phyloP scores from a whole-genome alignment of 31 red algal species.

The Pterothamnion heteromorphum region DNA sequence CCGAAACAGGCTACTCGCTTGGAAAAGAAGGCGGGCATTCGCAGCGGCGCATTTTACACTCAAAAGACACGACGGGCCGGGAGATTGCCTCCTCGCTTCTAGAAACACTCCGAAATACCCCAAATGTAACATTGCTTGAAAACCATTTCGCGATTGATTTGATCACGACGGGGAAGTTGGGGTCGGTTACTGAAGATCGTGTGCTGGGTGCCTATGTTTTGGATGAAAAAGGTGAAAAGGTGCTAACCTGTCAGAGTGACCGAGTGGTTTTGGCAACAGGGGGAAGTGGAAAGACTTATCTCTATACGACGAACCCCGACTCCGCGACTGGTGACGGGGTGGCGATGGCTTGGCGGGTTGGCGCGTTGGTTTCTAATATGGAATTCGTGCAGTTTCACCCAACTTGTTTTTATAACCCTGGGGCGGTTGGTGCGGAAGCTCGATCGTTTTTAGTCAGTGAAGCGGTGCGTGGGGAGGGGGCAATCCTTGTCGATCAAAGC shows the following conservation, averaged over 20 bases:
- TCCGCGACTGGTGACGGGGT: slow-evolving; percentile 27
- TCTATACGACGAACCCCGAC: slow-evolving; percentile 29
- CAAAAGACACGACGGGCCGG: background rate
- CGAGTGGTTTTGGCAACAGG: slow-evolving; percentile 23
- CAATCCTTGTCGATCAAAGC: background rate
- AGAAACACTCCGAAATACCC: background rate
- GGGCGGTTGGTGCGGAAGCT: background rate
- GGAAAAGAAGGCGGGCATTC: slow-evolving; percentile 31
- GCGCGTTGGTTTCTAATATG: background rate
- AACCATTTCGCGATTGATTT: background rate
- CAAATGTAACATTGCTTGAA: background rate
- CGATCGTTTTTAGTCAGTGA: background rate
- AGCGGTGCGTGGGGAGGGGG: slow-evolving; percentile 32
- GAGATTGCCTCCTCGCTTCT: background rate
- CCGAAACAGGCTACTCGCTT: background rate
- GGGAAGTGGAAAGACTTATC: slow-evolving; percentile 11
- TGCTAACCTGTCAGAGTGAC: background rate
- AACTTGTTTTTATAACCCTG: slow-evolving; percentile 36
- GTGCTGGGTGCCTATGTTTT: slow-evolving; percentile 3
- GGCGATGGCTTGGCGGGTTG: slow-evolving; percentile 28
- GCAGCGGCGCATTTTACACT: slow-evolving; percentile 18
- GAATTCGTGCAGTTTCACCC: slow-evolving; percentile 48
- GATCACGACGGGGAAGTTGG: background rate
- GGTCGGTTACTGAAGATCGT: background rate
- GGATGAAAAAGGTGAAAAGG: background rate